phyloP scores from a whole-genome alignment of 2,329 filamentous ascomycete species.

The Calonectria pseudoturangicola region DNA sequence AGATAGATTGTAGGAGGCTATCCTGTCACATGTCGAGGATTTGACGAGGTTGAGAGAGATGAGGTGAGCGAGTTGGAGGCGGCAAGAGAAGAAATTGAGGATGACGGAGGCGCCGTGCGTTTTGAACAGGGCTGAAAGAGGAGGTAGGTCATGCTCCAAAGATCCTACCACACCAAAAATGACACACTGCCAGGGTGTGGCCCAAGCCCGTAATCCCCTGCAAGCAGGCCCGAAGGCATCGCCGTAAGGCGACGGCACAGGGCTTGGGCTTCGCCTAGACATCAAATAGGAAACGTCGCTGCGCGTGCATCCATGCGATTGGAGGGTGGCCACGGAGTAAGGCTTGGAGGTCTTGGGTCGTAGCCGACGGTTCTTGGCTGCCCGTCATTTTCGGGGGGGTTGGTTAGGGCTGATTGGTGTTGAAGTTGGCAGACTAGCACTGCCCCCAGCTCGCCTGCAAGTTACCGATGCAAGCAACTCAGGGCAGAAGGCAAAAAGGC shows the following conservation, averaged over 20 bases:
- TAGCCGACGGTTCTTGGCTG: slow-evolving; percentile 15
- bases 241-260: slow-evolving; percentile 6
- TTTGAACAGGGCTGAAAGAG: slow-evolving; percentile 19
- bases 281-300: slow-evolving; percentile 3
- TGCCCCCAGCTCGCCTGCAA: slow-evolving; percentile 1
- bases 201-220: slow-evolving; percentile 24
- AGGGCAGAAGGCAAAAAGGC: background rate
- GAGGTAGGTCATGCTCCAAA: slow-evolving; percentile 19
- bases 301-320: slow-evolving; percentile 6
- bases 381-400: background rate
- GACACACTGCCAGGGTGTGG: slow-evolving; percentile 9
- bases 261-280: background rate
- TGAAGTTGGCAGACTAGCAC: slow-evolving; percentile 6
- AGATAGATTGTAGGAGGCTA: background rate
- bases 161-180: slow-evolving; percentile 21
- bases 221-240: slow-evolving; percentile 14
- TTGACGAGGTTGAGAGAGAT: slow-evolving; percentile 29
- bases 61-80: slow-evolving; percentile 31
- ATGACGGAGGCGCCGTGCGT: slow-evolving; percentile 8
- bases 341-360: slow-evolving; percentile 10
- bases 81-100: background rate
- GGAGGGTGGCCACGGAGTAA: background rate
- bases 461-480: slow-evolving; percentile 12
- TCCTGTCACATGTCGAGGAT: slow-evolving; percentile 24
- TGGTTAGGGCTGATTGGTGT: slow-evolving; percentile 12